These are phyloP conservation scores for Geum urbanum DNA, from an alignment of 306 rosid genomes.

Conservation along the genomic window DNA sequence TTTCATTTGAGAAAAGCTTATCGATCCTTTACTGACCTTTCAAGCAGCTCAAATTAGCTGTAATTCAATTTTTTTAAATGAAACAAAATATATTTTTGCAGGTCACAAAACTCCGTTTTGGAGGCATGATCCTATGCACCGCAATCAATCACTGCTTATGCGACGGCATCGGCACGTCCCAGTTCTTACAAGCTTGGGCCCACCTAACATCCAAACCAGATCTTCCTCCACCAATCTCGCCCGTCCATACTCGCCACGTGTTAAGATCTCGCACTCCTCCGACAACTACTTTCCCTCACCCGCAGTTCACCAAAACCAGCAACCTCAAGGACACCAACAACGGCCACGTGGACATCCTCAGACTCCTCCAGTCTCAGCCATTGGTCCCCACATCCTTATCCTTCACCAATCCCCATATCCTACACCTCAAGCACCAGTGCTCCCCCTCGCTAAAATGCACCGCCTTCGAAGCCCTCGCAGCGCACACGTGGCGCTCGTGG, in stretches of 20 bases:
- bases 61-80: not conserved
- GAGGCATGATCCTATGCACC: conserved; percentile 80
- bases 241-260: conserved; percentile 55
- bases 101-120: conserved; percentile 65
- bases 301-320: conserved; percentile 29
- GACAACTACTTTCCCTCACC: conserved; percentile 27
- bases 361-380: conserved; percentile 56
- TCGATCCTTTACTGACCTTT: too few species aligned
- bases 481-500: conserved; percentile 96
- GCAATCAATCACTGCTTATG: conserved; percentile 76
- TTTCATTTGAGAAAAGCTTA: too few species aligned
- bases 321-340: not conserved
- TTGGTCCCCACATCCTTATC: conserved; percentile 51
- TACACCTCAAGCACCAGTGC: conserved; percentile 55
- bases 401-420: conserved; percentile 41
- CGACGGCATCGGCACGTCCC: conserved; percentile 81
- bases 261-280: conserved; percentile 50
- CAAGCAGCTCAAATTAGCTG: not conserved
- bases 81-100: conserved; percentile 11
- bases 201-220: conserved; percentile 31
- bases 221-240: conserved; percentile 30
- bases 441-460: conserved; percentile 61
- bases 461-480: conserved; percentile 62
- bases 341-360: conserved; percentile 33
- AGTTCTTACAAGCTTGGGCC: conserved; percentile 79